A percentile compares a stretch with the other conserved stretches of the same genome.
These are phyloP conservation scores for Bassia scoparia DNA, from an alignment of 148 eudicot species.

Conservation along the genomic window DNA sequence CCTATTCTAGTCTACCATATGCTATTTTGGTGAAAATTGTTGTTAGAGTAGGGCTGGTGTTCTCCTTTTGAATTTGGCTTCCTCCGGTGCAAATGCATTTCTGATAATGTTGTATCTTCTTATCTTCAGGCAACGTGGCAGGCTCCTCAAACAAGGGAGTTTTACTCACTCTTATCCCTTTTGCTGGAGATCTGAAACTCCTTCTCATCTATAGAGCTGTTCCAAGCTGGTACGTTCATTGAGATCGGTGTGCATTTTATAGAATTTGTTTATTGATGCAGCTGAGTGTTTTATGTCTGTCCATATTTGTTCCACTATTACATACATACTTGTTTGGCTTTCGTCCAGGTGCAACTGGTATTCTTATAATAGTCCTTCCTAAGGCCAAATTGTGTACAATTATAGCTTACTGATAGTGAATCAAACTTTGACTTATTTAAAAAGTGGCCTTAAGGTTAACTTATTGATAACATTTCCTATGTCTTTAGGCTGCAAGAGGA, in stretches of 20 bases:
- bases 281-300: background rate
- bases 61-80: background rate
- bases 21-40: background rate
- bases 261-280: background rate
- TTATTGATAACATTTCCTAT: too few relatives aligned
- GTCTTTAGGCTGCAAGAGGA: too few relatives aligned
- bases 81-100: background rate
- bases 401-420: background rate
- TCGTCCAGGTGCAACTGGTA: too few relatives aligned
- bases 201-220: slow-evolving; percentile 98
- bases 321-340: too few relatives aligned
- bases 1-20: background rate
- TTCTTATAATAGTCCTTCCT: too few relatives aligned
- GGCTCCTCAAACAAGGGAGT: slow-evolving; percentile 86
- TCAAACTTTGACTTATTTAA: too few relatives aligned
- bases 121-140: slow-evolving; percentile 55
- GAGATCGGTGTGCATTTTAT: background rate
- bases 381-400: too few relatives aligned
- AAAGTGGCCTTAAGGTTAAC: too few relatives aligned
- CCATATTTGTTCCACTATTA: too few relatives aligned
- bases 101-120: background rate
- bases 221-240: slow-evolving; percentile 72
- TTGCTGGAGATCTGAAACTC: slow-evolving; percentile 97
- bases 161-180: slow-evolving; percentile 83
- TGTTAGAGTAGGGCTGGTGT: background rate